phyloP scores from a whole-genome alignment of 495 filamentous ascomycete genomes.

The Penicillium manginii region DNA sequence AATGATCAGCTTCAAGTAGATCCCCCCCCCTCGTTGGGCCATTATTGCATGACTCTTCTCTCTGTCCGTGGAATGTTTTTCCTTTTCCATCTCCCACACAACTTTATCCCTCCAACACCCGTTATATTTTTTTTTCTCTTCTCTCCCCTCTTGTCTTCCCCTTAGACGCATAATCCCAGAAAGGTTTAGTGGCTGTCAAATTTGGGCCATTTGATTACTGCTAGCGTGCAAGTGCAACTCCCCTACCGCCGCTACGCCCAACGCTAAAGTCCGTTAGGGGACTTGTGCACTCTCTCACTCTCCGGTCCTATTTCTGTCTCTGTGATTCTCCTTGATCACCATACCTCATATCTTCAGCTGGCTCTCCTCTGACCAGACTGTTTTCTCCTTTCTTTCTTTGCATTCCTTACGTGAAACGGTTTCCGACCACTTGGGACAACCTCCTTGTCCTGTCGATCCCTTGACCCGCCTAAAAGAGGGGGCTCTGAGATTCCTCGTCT shows the following conservation, averaged over 20 bases:
- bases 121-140: conserved; percentile 5
- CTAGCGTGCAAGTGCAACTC: not conserved
- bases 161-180: conserved; percentile 1
- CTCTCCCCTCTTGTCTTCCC: not conserved
- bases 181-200: conserved; percentile 1
- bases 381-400: conserved; percentile 8
- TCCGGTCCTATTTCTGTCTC: no score
- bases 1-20: not conserved
- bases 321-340: no score
- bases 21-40: no score
- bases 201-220: not conserved
- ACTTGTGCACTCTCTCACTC: not conserved
- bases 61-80: not conserved
- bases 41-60: not conserved
- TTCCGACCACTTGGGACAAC: not conserved
- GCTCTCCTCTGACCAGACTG: conserved; percentile 3
- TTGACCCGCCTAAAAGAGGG: conserved; percentile 24
- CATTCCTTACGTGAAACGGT: not conserved
- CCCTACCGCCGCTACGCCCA: conserved; percentile 1
- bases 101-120: not conserved
- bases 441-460: conserved; percentile 25
- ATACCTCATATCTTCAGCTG: not conserved
- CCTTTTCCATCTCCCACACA: not conserved
- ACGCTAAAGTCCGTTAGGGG: conserved; percentile 16
- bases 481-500: not conserved